Percentiles rank a stretch among this genome's conserved stretches.
Evolutionary conservation across 768 basidiomycete species (phyloP).

Genomic region (Tylopilus plumbeoviolaceoides): DNA sequence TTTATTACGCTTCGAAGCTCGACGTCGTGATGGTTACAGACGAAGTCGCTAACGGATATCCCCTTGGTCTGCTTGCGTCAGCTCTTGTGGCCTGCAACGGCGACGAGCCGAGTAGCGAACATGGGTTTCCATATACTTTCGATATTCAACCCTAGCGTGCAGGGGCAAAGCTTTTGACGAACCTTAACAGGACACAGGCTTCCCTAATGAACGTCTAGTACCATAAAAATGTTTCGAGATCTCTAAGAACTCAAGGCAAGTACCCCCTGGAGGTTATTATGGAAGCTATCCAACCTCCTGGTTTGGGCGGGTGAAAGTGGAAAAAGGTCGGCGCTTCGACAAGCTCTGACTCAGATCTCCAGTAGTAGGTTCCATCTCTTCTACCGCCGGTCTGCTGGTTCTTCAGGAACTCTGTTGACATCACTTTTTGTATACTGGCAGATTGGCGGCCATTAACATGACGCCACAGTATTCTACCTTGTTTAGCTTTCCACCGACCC

Average conservation of each 20-base stretch:
- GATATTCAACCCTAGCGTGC: not conserved
- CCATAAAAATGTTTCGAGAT: conserved; percentile 3
- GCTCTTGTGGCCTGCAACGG: not conserved
- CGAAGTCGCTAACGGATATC: conserved; percentile 4
- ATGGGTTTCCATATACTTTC: not conserved
- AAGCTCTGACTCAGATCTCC: conserved; percentile 19
- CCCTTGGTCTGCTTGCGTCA: conserved; percentile 2
- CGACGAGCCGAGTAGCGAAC: not conserved
- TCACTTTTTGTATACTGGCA: conserved; percentile 16
- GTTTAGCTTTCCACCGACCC: conserved; percentile 17
- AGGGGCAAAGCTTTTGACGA: not conserved
- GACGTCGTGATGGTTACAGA: conserved; percentile 29
- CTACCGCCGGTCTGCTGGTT: conserved; percentile 24
- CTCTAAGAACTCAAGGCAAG: conserved; percentile 16
- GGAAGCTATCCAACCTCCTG: conserved; percentile 18
- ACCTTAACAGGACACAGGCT: not conserved
- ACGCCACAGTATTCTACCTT: conserved; percentile 18
- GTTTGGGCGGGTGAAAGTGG: conserved; percentile 11
- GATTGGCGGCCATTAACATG: conserved; percentile 21
- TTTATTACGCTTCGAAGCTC: conserved; percentile 25
- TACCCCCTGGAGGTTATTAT: conserved; percentile 22
- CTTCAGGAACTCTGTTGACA: conserved; percentile 22
- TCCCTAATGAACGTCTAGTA: conserved; percentile 1
- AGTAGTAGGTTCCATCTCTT: conserved; percentile 17
- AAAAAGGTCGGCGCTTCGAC: conserved; percentile 12